Evolutionary conservation across 2,329 filamentous ascomycete species (phyloP).

Genomic region (Fusarium tanahbumbuense): DNA sequence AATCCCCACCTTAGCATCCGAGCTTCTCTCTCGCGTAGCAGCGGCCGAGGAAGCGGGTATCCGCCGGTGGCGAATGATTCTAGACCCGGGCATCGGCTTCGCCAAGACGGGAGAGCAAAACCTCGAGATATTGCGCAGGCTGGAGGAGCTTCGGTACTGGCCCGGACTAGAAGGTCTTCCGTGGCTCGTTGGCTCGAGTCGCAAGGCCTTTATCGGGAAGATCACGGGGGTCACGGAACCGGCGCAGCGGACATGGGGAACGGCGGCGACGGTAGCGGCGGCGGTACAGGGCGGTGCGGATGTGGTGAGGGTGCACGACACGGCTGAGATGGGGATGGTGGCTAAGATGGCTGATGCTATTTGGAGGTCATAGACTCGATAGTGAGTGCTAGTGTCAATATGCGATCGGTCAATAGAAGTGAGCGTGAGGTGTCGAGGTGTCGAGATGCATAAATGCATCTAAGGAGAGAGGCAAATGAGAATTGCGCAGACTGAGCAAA

Average conservation of each 20-base stretch:
- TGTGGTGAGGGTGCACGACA: slow-evolving; percentile 92
- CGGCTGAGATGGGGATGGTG: slow-evolving; percentile 85
- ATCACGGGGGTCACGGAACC: slow-evolving; percentile 81
- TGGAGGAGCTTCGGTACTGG: slow-evolving; percentile 73
- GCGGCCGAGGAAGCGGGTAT: slow-evolving; percentile 85
- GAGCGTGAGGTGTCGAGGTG: not conserved
- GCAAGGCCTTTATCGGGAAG: slow-evolving; percentile 88
- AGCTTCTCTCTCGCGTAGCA: slow-evolving; percentile 76
- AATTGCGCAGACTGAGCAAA: slow-evolving; percentile 1
- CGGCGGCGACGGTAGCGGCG: slow-evolving; percentile 86
- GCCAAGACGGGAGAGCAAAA: slow-evolving; percentile 88
- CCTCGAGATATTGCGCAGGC: slow-evolving; percentile 77
- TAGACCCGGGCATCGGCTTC: slow-evolving; percentile 95
- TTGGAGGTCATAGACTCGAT: slow-evolving; percentile 66
- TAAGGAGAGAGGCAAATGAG: not conserved
- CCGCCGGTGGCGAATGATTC: slow-evolving; percentile 90
- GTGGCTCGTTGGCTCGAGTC: slow-evolving; percentile 89
- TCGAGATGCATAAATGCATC: slow-evolving; percentile 2
- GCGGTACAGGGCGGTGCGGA: slow-evolving; percentile 90
- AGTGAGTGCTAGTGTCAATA: not conserved
- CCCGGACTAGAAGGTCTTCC: slow-evolving; percentile 76
- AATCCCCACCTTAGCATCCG: slow-evolving; percentile 71
- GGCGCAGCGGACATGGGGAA: slow-evolving; percentile 81
- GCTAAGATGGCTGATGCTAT: slow-evolving; percentile 93
- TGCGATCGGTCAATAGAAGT: not conserved